These are phyloP conservation scores for Prototheca stagnorum DNA, from an alignment of 163 green algal species.

Conservation along the genomic window DNA sequence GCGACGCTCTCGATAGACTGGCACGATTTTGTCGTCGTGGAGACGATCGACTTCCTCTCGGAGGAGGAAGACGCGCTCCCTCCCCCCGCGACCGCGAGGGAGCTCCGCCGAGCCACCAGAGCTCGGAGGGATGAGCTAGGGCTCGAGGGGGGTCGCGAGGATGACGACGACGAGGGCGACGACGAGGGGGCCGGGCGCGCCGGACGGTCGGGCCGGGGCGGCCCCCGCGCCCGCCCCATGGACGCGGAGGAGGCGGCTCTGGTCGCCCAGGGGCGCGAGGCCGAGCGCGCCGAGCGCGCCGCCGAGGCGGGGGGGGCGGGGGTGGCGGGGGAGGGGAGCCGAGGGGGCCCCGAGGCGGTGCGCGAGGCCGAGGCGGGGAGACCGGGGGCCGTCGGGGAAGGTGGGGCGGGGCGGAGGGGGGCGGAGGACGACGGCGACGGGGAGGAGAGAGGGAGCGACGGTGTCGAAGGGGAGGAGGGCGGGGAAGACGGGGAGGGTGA, in stretches of 20 bases:
- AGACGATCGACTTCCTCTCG: slow-evolving; percentile 88
- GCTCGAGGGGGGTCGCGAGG: too few species aligned
- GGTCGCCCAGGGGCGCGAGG: slow-evolving; percentile 66
- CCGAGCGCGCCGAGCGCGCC: too few species aligned
- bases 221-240: slow-evolving; percentile 41
- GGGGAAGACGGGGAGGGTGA: too few species aligned
- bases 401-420: too few species aligned
- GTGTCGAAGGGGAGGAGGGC: slow-evolving; percentile 10
- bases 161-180: too few species aligned
- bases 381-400: too few species aligned
- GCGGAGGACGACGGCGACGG: slow-evolving; percentile 23
- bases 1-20: slow-evolving; percentile 88
- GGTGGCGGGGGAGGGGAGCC: slow-evolving; percentile 29
- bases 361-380: slow-evolving; percentile 18
- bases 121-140: too few species aligned
- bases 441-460: too few species aligned
- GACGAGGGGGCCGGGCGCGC: too few species aligned
- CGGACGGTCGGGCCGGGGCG: slow-evolving; percentile 11
- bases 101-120: slow-evolving; percentile 41
- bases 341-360: slow-evolving; percentile 1
- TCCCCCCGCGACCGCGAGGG: slow-evolving; percentile 55
- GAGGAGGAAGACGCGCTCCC: slow-evolving; percentile 81
- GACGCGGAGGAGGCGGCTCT: slow-evolving; percentile 59
- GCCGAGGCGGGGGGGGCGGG: slow-evolving; percentile 54
- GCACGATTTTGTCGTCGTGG: slow-evolving; percentile 95